Conservation (phyloP, 441 rosid genomes). For the Pelargonium hybrid region DNA sequence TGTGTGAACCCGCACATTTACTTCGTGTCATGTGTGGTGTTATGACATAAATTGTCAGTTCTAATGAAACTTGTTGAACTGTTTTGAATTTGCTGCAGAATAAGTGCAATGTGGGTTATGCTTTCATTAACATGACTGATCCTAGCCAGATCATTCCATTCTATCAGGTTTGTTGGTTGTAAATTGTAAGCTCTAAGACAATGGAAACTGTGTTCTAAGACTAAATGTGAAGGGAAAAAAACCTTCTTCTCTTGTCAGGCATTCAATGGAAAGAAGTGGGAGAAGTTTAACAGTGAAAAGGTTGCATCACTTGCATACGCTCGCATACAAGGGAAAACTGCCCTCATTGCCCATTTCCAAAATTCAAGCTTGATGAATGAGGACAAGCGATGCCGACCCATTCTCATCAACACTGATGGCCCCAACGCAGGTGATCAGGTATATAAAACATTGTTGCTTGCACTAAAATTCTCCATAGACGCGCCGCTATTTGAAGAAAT, state of each 20-base stretch:
- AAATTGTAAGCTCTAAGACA: background rate
- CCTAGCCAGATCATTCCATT: conserved; percentile 47
- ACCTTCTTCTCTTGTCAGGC: conserved; percentile 26
- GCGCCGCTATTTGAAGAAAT: no score
- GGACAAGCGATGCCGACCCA: conserved; percentile 64
- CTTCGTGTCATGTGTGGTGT: no score
- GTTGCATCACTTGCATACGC: conserved; percentile 64
- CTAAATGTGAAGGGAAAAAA: conserved; percentile 6
- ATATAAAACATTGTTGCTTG: conserved; percentile 2
- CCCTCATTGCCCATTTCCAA: conserved; percentile 65
- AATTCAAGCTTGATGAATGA: conserved; percentile 77
- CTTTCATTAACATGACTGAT: conserved; percentile 64
- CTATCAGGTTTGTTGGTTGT: conserved; percentile 39
- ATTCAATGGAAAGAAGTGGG: conserved; percentile 72
- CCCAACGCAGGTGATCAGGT: conserved; percentile 74
- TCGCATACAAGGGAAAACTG: conserved; percentile 63
- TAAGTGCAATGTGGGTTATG: conserved; percentile 72
- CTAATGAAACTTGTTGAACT: no score
- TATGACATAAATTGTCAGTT: no score
- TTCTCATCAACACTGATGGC: conserved; percentile 64
- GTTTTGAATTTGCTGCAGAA: conserved; percentile 45
- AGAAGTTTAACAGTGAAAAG: conserved; percentile 68
- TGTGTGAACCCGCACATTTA: no score
- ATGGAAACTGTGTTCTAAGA: background rate
- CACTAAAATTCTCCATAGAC: no score